Conservation (phyloP, 192 early-diverging fungal genomes). For the Gigaspora rosea region DNA sequence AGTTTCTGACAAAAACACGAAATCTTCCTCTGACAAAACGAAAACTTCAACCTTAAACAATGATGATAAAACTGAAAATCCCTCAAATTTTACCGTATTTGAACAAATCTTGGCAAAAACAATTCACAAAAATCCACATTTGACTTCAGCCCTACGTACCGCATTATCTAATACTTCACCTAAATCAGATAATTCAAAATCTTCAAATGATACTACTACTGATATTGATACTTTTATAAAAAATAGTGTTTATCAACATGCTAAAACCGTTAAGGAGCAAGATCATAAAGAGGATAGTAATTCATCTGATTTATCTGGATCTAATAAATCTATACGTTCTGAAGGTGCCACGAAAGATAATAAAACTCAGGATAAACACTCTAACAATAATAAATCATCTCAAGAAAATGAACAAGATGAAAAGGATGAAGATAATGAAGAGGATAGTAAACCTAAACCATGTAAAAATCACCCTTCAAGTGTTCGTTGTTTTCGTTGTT, state of each 20-base stretch:
- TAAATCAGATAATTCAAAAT: neutral
- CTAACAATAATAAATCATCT: neutral
- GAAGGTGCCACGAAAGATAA: neutral
- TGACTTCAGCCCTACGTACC: constrained; percentile 28
- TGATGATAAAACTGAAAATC: neutral
- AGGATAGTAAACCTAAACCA: constrained; percentile 24
- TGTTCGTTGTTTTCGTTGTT: constrained; percentile 34
- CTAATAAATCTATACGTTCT: neutral
- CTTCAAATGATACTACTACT: neutral
- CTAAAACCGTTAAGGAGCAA: constrained; percentile 26
- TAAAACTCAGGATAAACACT: no score
- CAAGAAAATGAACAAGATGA: neutral
- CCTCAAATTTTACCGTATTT: constrained; percentile 22
- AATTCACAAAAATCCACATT: constrained; percentile 26
- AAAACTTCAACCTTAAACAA: no score
- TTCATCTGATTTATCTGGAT: neutral
- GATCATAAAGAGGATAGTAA: constrained; percentile 13
- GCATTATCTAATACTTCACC: neutral
- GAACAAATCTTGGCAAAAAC: constrained; percentile 21
- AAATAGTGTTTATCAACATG: neutral
- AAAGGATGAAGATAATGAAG: constrained; percentile 20
- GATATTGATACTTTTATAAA: constrained; percentile 9
- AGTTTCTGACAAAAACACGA: no score
- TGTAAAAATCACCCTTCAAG: constrained; percentile 31
- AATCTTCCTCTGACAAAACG: no score